Evolutionary conservation across 768 basidiomycete genomes (phyloP), one percentile per base, ranked within the genome.

Genomic region (Mycena metata): DNA sequence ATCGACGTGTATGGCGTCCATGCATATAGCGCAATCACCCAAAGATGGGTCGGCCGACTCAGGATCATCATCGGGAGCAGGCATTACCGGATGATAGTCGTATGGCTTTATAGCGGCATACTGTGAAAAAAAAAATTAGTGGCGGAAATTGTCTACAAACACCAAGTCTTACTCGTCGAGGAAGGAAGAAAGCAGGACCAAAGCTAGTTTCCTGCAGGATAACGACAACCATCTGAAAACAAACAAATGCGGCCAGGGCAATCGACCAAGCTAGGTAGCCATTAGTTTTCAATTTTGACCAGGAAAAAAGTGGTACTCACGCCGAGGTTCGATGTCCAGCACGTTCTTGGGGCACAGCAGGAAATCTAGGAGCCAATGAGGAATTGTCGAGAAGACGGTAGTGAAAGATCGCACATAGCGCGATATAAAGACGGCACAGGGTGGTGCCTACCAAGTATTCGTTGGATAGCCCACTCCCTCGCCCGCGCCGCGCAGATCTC

Each of bases 21-120:
- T 96, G 74, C 96, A 97, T 59, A 98, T 96, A 8, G 94, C 89
- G 73, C 96, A 98, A 75, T 96, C 94, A 9, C 93, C 95, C 17
- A 95, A 80, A 3, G 91, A 86, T 70, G 91, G 89, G 50, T 91
- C 91, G 2, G 91, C 90, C 2, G 92, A 85, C 76, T 96, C 94
- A 0, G 91, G 76, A 74, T 95, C 70, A 43, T 64, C 43, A 21
- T 23, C 93, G 0, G 90, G 84, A 2, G 87, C 70, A 0, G 93
- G 91, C 43, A 97, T 80, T 3, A 85, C 83, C 9, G 95, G 96
- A 77, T 96, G 96, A 74, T 97, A 98, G 76, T 97, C 88, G 79
- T 96, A 94, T 19, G 83, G 79, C 72, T 91, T 88, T 8, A 83
- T 79, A 21, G 83, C 82, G 3, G 86, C 82, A 69, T 88, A 91